These are phyloP conservation scores for Sporothrix humicola DNA, from an alignment of 2,329 filamentous ascomycete genomes.

Conservation along the genomic window DNA sequence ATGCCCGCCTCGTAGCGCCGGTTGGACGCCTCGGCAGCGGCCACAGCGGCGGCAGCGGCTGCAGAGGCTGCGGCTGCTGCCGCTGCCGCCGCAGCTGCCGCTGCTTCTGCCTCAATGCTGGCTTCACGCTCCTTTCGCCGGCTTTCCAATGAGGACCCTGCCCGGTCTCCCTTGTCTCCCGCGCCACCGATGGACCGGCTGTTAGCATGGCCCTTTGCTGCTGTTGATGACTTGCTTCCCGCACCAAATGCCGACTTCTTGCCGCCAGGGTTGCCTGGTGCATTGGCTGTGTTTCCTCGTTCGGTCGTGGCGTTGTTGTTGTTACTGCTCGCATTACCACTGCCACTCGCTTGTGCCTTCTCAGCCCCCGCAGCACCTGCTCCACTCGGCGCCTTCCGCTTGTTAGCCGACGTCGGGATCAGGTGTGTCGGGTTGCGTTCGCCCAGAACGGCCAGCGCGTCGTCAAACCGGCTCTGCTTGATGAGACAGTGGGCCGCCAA, in stretches of 20 bases:
- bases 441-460: slow-evolving; percentile 83
- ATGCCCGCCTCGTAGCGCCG: slow-evolving; percentile 93
- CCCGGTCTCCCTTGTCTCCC: slow-evolving; percentile 28
- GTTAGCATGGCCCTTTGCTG: slow-evolving; percentile 25
- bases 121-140: slow-evolving; percentile 44
- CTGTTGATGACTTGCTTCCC: slow-evolving; percentile 35
- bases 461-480: slow-evolving; percentile 87
- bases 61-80: slow-evolving; percentile 30
- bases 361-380: slow-evolving; percentile 44
- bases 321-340: neutral
- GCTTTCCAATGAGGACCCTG: slow-evolving; percentile 62
- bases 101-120: slow-evolving; percentile 22
- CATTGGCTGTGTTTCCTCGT: slow-evolving; percentile 41
- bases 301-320: neutral
- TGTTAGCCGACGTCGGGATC: slow-evolving; percentile 67
- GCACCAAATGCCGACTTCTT: slow-evolving; percentile 27
- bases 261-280: slow-evolving; percentile 8
- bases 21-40: slow-evolving; percentile 50
- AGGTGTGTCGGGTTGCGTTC: slow-evolving; percentile 94
- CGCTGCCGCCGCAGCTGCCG: slow-evolving; percentile 16
- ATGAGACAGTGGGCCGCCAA: slow-evolving; percentile 93
- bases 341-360: neutral
- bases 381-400: slow-evolving; percentile 63
- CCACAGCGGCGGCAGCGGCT: slow-evolving; percentile 31
- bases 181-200: slow-evolving; percentile 16